Evolutionary conservation across 306 rosid species (phyloP).

Genomic region (Leucaena leucocephala): DNA sequence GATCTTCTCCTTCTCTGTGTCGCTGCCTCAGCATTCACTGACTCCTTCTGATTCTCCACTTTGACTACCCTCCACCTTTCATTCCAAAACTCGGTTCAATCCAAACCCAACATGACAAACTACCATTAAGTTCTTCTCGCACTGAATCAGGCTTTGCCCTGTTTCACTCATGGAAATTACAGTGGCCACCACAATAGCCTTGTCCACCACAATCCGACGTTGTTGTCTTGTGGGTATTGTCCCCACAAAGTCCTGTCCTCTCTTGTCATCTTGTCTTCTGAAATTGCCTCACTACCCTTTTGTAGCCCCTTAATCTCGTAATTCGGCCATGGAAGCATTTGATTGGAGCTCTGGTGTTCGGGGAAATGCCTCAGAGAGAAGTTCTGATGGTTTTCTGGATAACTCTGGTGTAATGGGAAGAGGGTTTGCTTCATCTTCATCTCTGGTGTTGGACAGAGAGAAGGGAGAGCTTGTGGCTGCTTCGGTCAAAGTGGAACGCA

Average conservation of each 20-base stretch:
- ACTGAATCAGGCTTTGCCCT: constrained; percentile 2
- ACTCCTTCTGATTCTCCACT: constrained; percentile 10
- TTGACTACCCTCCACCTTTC: constrained; percentile 2
- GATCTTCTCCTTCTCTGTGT: constrained; percentile 16
- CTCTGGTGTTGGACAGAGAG: constrained; percentile 61
- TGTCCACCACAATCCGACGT: not conserved
- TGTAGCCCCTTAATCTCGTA: not conserved
- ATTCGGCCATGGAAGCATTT: constrained; percentile 43
- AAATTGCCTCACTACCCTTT: not conserved
- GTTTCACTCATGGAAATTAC: constrained; percentile 31
- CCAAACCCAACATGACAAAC: constrained; percentile 32
- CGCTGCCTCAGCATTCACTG: constrained; percentile 36
- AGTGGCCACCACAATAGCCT: not conserved
- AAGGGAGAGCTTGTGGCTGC: constrained; percentile 70
- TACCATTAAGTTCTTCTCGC: constrained; percentile 1
- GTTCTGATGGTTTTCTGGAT: constrained; percentile 40
- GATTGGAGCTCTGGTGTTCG: constrained; percentile 44
- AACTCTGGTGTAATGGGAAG: constrained; percentile 34
- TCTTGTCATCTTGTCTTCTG: not conserved
- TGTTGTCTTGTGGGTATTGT: constrained; percentile 31
- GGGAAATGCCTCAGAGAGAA: constrained; percentile 29
- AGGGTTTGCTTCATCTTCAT: constrained; percentile 59
- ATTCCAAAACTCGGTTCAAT: constrained; percentile 21
- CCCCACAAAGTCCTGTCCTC: constrained; percentile 8
- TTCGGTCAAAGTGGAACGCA: constrained; percentile 47